These are phyloP conservation scores for Knoxia roxburghii DNA, from an alignment of 257 asterid genomes.

Conservation along the genomic window DNA sequence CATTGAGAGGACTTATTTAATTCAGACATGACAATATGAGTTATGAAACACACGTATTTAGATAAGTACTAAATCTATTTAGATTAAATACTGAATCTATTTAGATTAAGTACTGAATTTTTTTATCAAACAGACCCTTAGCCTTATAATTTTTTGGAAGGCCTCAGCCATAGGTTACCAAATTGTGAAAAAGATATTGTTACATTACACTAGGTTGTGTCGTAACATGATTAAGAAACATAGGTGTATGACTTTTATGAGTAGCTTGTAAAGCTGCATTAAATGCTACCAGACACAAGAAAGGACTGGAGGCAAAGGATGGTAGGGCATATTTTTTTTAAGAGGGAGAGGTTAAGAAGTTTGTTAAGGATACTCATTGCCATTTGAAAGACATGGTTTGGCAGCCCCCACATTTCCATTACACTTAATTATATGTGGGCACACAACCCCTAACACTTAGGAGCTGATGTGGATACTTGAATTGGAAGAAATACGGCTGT, in stretches of 20 bases:
- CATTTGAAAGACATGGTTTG: background rate
- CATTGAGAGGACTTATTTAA: no score
- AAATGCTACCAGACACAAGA: background rate
- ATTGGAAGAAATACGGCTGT: no score
- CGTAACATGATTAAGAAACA: background rate
- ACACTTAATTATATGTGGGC: background rate
- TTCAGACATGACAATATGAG: no score
- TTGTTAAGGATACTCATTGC: background rate
- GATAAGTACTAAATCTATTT: no score
- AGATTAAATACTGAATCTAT: no score
- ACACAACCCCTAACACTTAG: no score
- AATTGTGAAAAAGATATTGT: background rate
- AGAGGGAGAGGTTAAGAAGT: background rate
- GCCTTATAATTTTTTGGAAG: background rate
- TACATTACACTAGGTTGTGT: background rate
- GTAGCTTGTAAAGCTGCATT: background rate
- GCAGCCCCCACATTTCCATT: background rate
- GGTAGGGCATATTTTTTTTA: background rate
- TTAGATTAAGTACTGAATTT: no score
- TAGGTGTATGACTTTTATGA: background rate
- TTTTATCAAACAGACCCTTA: no score
- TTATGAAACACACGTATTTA: no score
- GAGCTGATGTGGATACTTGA: no score
- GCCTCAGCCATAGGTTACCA: background rate
- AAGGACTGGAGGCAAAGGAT: conserved; percentile 1